These are phyloP conservation scores for Stachybotrys echinatus DNA, from an alignment of 2,329 filamentous ascomycete genomes.

Conservation along the genomic window DNA sequence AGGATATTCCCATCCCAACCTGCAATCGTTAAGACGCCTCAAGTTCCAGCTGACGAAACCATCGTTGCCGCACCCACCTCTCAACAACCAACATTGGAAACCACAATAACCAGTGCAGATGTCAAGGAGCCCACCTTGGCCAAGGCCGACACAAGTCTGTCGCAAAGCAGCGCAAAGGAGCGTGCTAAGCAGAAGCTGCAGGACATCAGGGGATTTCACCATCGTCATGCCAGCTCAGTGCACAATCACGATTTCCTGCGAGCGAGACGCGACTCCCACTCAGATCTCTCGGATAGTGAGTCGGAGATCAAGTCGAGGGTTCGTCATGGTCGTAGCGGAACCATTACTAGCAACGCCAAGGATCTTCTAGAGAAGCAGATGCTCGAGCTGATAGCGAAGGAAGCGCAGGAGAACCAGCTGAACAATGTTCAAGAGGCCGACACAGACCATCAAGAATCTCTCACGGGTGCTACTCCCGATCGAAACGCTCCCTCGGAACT, in stretches of 20 bases:
- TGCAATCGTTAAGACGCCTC: constrained; percentile 23
- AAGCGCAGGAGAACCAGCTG: constrained; percentile 39
- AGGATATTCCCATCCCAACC: constrained; percentile 56
- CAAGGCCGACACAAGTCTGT: constrained; percentile 33
- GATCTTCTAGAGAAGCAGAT: constrained; percentile 58
- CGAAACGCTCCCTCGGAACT: constrained; percentile 17
- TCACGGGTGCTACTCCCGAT: constrained; percentile 26
- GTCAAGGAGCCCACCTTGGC: constrained; percentile 12
- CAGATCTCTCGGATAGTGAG: constrained; percentile 57
- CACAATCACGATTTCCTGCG: constrained; percentile 48
- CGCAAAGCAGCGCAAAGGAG: constrained; percentile 49
- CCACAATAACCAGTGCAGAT: constrained; percentile 13
- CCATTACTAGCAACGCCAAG: constrained; percentile 40
- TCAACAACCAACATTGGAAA: constrained; percentile 14
- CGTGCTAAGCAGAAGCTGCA: constrained; percentile 57
- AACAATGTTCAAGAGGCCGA: constrained; percentile 24
- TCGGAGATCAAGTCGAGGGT: constrained; percentile 31
- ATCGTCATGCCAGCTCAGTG: constrained; percentile 45
- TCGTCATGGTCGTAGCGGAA: constrained; percentile 32
- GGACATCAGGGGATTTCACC: constrained; percentile 47
- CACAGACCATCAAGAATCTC: constrained; percentile 25
- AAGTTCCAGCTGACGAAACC: constrained; percentile 16
- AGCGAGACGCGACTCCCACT: constrained; percentile 44
- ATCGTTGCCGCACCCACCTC: constrained; percentile 15
- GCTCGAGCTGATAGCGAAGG: constrained; percentile 53